Base-by-base conservation (phyloP, 2,329 filamentous ascomycete genomes). In the Calonectria naviculata region DNA sequence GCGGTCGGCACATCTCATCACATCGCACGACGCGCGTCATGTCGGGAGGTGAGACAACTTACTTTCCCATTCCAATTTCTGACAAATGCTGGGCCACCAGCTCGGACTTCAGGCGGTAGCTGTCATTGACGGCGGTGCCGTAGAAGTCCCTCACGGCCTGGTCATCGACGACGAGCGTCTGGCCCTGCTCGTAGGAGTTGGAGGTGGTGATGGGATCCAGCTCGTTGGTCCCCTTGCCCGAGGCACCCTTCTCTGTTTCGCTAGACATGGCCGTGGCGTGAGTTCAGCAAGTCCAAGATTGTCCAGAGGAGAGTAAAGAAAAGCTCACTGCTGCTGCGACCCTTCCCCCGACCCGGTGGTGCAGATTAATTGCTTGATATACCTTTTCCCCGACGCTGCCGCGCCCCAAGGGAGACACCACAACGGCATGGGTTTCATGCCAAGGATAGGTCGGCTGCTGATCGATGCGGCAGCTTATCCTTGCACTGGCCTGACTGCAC, bases 61-160 rank as follows among this genome's bases (percentile, higher is more conserved):
- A 84, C 83, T 79, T 81, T 63, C 80, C 80, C 76, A 80, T 81
- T 49, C 80, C 80, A 68, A 81, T 82, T 15, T 78, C 73, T 15
- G 71, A 66, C 46, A 82, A 44, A 21, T 80, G 78, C 24, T 78
- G 67, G 9, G 80, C 74, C 36, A 82, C 73, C 29, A 82, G 68
- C 69, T 82, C 80, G 26, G 80, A 82, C 70, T 82, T 82, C 38
- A 81, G 68, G 2, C 80, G 79, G 64, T 82, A 82, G 15, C 74
- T 68, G 31, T 82, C 78, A 26, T 73, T 76, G 24, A 81, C 75
- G 7, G 79, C 74, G 38, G 66, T 72, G 10, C 82, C 82, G 68
- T 86, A 86, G 73, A 86, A 85, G 1, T 73, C 68, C 13, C 67
- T 44, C 17, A 71, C 52, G 0, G 38, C 71, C 7, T 66, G 38